A percentile compares a stretch with the other conserved stretches of the same genome.
phyloP scores from a whole-genome alignment of 2,329 filamentous ascomycete genomes.

The Bipolaris sorokiniana region DNA sequence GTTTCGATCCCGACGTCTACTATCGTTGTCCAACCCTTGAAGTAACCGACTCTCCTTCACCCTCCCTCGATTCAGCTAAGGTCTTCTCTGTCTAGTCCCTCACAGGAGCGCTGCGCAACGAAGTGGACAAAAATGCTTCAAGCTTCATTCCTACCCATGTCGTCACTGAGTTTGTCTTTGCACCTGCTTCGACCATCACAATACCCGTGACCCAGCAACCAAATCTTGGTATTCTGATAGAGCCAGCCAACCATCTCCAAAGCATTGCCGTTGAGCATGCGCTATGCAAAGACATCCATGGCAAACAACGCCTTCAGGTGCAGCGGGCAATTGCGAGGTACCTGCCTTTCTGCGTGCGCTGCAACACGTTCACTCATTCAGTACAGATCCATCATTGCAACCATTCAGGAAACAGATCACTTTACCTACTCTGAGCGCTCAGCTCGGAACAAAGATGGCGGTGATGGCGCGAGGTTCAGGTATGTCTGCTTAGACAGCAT shows the following conservation, averaged over 20 bases:
- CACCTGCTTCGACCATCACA: conserved; percentile 38
- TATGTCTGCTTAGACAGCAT: conserved; percentile 45
- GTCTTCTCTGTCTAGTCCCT: conserved; percentile 28
- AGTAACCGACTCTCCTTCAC: conserved; percentile 22
- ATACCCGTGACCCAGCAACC: conserved; percentile 37
- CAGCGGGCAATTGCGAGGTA: conserved; percentile 42
- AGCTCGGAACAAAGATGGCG: conserved; percentile 35
- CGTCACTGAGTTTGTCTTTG: conserved; percentile 44
- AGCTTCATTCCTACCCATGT: conserved; percentile 40
- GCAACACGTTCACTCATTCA: conserved; percentile 9
- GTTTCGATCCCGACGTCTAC: conserved; percentile 40
- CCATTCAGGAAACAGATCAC: conserved; percentile 41
- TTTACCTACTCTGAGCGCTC: conserved; percentile 45
- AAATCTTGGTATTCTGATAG: conserved; percentile 33
- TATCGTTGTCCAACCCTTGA: conserved; percentile 40
- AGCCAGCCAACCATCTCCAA: conserved; percentile 36
- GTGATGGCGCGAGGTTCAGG: conserved; percentile 41
- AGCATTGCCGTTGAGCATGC: conserved; percentile 39
- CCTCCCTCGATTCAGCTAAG: conserved; percentile 21
- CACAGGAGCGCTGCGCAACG: conserved; percentile 39
- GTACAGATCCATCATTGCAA: conserved; percentile 35
- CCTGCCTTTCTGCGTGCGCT: neutral
- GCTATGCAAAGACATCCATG: conserved; percentile 34
- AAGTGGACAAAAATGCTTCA: conserved; percentile 35
- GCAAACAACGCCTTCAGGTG: conserved; percentile 36